phyloP scores from a whole-genome alignment of 1,139 yeast species.

The Pichia sp. region DNA sequence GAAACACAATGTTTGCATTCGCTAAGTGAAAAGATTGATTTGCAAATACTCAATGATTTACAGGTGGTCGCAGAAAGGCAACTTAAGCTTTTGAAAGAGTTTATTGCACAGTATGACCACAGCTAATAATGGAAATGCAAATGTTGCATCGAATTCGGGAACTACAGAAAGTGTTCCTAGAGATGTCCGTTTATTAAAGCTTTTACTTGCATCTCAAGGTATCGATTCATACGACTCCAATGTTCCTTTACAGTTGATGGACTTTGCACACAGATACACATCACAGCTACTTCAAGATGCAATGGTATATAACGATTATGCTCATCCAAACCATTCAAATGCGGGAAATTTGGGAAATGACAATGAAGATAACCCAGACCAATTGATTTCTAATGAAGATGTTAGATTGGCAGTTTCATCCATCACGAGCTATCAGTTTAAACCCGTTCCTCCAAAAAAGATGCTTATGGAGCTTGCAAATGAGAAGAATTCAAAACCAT shows the following conservation, averaged over 20 bases:
- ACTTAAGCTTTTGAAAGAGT: no score
- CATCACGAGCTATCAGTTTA: slow-evolving; percentile 87
- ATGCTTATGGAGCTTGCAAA: slow-evolving; percentile 82
- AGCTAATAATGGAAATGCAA: background rate
- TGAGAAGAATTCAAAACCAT: slow-evolving; percentile 80
- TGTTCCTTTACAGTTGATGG: slow-evolving; percentile 92
- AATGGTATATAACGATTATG: slow-evolving; percentile 77
- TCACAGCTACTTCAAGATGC: slow-evolving; percentile 85
- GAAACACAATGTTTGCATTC: no score
- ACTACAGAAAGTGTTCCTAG: slow-evolving; percentile 41
- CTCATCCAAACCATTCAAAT: slow-evolving; percentile 32
- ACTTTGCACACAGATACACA: slow-evolving; percentile 90
- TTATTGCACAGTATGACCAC: no score
- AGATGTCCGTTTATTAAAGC: slow-evolving; percentile 83
- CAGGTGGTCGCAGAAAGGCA: no score
- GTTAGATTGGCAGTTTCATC: slow-evolving; percentile 90
- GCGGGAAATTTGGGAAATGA: slow-evolving; percentile 26
- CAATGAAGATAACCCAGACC: slow-evolving; percentile 2
- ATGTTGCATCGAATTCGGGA: background rate
- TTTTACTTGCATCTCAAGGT: slow-evolving; percentile 89
- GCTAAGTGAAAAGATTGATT: no score
- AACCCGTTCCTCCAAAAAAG: slow-evolving; percentile 90
- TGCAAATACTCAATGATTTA: no score
- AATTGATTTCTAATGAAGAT: slow-evolving; percentile 69
- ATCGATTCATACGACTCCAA: slow-evolving; percentile 90